Evolutionary conservation across 495 filamentous ascomycete genomes (phyloP).

Genomic region (Cetradonia linearis): DNA sequence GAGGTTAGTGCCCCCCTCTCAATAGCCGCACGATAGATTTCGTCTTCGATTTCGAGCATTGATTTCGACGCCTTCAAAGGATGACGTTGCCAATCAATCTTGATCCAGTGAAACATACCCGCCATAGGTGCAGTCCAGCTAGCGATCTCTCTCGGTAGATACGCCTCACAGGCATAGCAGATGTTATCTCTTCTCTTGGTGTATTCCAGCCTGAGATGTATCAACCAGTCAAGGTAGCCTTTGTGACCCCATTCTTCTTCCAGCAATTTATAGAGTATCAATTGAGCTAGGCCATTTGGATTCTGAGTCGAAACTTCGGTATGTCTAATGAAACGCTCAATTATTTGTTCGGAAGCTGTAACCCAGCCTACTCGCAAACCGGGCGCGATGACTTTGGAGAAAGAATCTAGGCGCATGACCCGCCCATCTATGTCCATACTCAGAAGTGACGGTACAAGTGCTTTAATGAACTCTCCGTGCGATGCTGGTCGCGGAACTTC

Average conservation of each 20-base stretch:
- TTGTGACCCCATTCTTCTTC: conserved; percentile 90
- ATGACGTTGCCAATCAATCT: conserved; percentile 65
- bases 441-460: conserved; percentile 51
- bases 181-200: conserved; percentile 66
- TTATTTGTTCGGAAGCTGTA: conserved; percentile 65
- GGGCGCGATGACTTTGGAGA: conserved; percentile 57
- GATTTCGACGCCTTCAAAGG: conserved; percentile 48
- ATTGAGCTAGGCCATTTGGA: conserved; percentile 71
- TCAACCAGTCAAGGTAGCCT: conserved; percentile 88
- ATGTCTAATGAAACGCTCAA: conserved; percentile 67
- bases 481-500: conserved; percentile 44
- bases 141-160: conserved; percentile 65
- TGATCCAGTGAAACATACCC: conserved; percentile 98
- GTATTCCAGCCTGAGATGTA: conserved; percentile 73
- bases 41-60: conserved; percentile 66
- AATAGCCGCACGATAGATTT: conserved; percentile 67
- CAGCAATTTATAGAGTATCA: conserved; percentile 76
- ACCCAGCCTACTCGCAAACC: conserved; percentile 55
- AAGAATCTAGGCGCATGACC: conserved; percentile 58
- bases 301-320: conserved; percentile 74
- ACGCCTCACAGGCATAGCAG: conserved; percentile 71
- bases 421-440: conserved; percentile 56
- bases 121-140: conserved; percentile 75
- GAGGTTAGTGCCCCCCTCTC: conserved; percentile 63
- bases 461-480: conserved; percentile 49